Conservation (phyloP, 208 protist genomes). For the Acanthamoeba royreba region DNA sequence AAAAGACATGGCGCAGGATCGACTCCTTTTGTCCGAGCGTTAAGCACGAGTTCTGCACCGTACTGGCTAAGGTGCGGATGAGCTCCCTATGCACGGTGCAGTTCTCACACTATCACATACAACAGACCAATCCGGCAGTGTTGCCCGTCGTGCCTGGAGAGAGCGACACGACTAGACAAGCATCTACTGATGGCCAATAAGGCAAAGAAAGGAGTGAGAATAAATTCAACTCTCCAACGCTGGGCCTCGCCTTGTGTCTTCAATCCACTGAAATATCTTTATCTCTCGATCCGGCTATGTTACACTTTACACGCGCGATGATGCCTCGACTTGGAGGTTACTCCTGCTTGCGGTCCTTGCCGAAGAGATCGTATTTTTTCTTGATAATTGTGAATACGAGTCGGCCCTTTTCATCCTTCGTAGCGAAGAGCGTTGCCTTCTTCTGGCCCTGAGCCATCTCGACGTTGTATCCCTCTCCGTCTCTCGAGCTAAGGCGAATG, state of each 20-base stretch:
- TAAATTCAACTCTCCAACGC: no score
- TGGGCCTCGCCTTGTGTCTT: no score
- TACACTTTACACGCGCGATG: no score
- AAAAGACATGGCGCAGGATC: background rate
- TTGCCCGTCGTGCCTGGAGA: no score
- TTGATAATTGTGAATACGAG: constrained; percentile 1
- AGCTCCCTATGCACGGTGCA: no score
- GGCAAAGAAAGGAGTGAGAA: no score
- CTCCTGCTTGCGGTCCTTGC: background rate
- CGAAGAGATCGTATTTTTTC: background rate
- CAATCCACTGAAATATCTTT: no score
- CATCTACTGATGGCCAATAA: no score
- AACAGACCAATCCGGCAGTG: no score
- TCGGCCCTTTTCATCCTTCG: background rate
- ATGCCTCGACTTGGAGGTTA: background rate
- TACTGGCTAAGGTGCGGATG: constrained; percentile 28
- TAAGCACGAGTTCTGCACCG: constrained; percentile 21
- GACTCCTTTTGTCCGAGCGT: constrained; percentile 9
- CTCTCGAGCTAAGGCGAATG: background rate
- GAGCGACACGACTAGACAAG: no score
- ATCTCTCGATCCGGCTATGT: no score
- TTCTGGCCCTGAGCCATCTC: background rate
- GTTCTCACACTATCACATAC: no score
- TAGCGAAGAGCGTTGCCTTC: background rate
- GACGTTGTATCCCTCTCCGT: background rate